phyloP scores from a whole-genome alignment of 2,329 filamentous ascomycete species.

The Fusarium palustre region DNA sequence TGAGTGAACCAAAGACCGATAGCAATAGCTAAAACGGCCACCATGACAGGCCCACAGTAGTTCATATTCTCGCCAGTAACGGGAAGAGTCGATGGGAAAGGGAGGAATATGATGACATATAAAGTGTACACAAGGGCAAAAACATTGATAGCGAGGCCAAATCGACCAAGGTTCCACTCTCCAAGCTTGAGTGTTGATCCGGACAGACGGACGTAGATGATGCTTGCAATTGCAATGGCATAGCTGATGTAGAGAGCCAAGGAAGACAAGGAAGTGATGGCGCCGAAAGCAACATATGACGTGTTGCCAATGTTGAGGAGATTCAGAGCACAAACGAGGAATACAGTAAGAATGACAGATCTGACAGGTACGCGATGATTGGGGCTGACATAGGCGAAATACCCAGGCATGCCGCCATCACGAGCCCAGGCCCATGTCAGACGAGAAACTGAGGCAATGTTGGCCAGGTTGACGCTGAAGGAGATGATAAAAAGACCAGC shows the following conservation, averaged over 20 bases:
- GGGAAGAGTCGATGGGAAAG: conserved; percentile 42
- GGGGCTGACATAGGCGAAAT: conserved; percentile 44
- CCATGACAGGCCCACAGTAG: conserved; percentile 45
- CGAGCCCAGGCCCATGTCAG: conserved; percentile 45
- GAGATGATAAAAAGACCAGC: conserved; percentile 43
- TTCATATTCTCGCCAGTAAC: conserved; percentile 43
- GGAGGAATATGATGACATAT: conserved; percentile 44
- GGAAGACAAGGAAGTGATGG: conserved; percentile 42
- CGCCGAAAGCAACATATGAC: conserved; percentile 44
- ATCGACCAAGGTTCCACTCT: conserved; percentile 43
- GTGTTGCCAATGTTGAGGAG: conserved; percentile 45
- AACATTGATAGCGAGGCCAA: conserved; percentile 30
- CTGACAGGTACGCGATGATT: conserved; percentile 41
- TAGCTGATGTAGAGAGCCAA: conserved; percentile 45
- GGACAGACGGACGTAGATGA: conserved; percentile 37
- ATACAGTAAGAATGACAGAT: conserved; percentile 41
- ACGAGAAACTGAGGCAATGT: conserved; percentile 44
- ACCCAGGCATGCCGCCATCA: conserved; percentile 43
- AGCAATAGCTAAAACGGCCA: conserved; percentile 35
- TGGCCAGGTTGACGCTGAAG: conserved; percentile 43
- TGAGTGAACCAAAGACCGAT: conserved; percentile 34
- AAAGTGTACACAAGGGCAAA: conserved; percentile 44
- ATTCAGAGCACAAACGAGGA: conserved; percentile 44
- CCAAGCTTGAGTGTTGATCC: conserved; percentile 33
- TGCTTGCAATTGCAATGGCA: conserved; percentile 43